Conservation (phyloP, 176 grass and related monocot species). For the Aechmea fasciata region DNA sequence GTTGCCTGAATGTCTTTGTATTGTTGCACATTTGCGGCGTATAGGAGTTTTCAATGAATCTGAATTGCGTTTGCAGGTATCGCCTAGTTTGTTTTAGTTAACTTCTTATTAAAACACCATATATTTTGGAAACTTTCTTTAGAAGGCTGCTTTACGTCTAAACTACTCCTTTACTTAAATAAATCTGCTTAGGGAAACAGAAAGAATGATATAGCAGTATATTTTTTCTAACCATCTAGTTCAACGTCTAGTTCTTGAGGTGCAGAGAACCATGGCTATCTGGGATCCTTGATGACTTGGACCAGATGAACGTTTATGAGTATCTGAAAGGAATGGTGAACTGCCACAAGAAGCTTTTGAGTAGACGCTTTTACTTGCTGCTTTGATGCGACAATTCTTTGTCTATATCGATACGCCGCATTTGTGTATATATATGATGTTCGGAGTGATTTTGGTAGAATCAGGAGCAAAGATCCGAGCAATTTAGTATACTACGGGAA, state of each 20-base stretch:
- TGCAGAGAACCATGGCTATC: conserved; percentile 95
- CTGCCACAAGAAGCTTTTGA: conserved; percentile 30
- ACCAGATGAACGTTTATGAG: conserved; percentile 82
- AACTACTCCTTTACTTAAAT: too few relatives aligned
- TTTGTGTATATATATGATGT: neutral
- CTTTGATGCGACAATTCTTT: neutral
- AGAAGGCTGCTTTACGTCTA: too few relatives aligned
- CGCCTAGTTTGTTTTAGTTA: neutral
- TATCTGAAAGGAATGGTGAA: conserved; percentile 83
- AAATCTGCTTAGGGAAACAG: too few relatives aligned
- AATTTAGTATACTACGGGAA: too few relatives aligned
- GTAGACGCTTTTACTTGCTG: neutral
- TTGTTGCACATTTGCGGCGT: conserved; percentile 71
- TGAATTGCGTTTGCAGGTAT: conserved; percentile 87
- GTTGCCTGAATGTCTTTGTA: conserved; percentile 80
- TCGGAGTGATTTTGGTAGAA: too few relatives aligned
- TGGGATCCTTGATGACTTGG: conserved; percentile 80
- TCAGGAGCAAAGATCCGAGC: too few relatives aligned
- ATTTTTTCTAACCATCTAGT: conserved; percentile 20
- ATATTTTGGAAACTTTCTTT: too few relatives aligned
- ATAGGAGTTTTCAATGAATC: conserved; percentile 92
- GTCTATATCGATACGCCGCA: too few relatives aligned
- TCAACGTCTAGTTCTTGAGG: conserved; percentile 78
- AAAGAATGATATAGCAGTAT: too few relatives aligned
- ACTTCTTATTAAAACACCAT: too few relatives aligned